These are phyloP conservation scores for Closterium sp. DNA, from an alignment of 139 green algal genomes.

Conservation along the genomic window DNA sequence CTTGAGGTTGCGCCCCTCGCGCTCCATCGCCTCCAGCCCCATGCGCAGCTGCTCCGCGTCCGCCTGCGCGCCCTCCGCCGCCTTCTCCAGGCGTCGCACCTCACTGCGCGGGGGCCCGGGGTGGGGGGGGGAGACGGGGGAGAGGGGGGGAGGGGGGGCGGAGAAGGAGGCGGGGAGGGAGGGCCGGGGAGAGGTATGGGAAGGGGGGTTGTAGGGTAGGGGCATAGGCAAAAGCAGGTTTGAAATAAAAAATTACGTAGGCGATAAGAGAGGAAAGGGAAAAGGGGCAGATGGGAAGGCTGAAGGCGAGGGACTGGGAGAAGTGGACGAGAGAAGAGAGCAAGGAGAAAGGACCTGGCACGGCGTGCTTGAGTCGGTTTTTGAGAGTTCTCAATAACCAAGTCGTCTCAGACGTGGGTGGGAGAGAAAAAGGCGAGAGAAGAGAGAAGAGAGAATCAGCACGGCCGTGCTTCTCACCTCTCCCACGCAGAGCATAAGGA, in stretches of 20 bases:
- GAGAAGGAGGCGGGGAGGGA: too few relatives aligned
- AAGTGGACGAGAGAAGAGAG: neutral
- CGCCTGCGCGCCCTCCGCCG: neutral
- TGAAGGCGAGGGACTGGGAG: too few relatives aligned
- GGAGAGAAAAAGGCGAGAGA: neutral
- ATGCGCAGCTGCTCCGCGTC: slow-evolving; percentile 3
- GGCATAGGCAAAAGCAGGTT: neutral
- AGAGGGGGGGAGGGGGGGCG: too few relatives aligned
- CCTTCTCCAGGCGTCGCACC: slow-evolving; percentile 1
- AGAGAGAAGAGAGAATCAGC: neutral
- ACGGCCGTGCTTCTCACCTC: neutral
- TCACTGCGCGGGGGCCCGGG: neutral
- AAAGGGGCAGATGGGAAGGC: too few relatives aligned
- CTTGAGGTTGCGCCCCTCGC: neutral
- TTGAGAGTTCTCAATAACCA: too few relatives aligned
- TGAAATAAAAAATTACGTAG: neutral
- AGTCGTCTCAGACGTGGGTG: too few relatives aligned
- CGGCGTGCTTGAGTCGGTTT: too few relatives aligned
- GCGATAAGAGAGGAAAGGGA: neutral
- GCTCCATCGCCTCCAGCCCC: neutral
- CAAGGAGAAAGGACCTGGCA: too few relatives aligned
- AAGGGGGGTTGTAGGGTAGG: too few relatives aligned
- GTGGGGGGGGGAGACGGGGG: too few relatives aligned
- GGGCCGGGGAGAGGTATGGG: too few relatives aligned
- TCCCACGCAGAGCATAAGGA: too few relatives aligned